Conservation (phyloP, 306 rosid species). For the Crotalaria pallida region DNA sequence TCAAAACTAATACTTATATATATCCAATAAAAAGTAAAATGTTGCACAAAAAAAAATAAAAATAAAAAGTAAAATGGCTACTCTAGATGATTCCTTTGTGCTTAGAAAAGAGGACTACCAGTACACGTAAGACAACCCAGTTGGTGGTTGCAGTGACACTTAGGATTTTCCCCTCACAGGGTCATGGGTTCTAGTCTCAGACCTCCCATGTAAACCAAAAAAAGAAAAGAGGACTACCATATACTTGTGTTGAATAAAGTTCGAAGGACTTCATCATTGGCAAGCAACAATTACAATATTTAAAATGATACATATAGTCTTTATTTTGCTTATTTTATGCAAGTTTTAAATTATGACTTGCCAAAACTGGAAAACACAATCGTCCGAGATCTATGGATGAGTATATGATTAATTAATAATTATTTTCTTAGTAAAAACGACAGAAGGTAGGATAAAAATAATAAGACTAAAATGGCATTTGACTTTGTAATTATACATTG, state of each 20-base stretch:
- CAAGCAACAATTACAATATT: background rate
- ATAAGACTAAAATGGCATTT: constrained; percentile 11
- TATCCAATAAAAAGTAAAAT: no score
- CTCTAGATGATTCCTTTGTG: background rate
- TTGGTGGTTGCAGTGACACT: no score
- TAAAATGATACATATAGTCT: background rate
- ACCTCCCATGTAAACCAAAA: no score
- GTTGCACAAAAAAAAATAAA: no score
- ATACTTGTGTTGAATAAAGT: background rate
- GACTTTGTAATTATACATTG: constrained; percentile 24
- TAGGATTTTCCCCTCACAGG: no score
- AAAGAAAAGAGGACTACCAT: no score
- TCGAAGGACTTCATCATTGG: background rate
- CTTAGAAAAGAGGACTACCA: background rate
- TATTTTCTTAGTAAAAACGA: background rate
- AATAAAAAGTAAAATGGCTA: background rate
- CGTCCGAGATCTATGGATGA: background rate
- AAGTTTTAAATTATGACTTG: background rate
- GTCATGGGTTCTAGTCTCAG: no score
- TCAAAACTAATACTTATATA: no score
- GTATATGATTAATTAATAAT: background rate
- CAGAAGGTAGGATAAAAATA: background rate
- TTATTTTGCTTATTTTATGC: background rate
- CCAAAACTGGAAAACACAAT: background rate
- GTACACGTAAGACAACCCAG: no score